phyloP scores from a whole-genome alignment of 257 asterid species.

The Paulownia fortunei region DNA sequence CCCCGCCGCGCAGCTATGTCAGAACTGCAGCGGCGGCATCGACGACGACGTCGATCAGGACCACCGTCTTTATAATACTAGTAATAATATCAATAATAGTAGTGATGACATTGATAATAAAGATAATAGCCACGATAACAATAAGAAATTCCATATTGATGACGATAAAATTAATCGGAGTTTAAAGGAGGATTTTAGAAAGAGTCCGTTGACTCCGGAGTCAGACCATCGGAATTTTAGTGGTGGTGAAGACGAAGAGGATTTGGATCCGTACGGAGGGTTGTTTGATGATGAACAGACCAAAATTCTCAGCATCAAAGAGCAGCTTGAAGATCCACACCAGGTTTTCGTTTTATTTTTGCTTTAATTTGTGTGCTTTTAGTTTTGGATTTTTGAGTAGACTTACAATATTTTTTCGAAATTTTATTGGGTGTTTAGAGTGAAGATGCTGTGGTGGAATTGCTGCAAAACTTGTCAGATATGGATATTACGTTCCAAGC shows the following conservation, averaged over 20 bases:
- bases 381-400: not conserved
- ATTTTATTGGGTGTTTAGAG: slow-evolving; percentile 43
- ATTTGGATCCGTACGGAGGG: slow-evolving; percentile 61
- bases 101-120: slow-evolving; percentile 31
- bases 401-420: not conserved
- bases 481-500: slow-evolving; percentile 92
- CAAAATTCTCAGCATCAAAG: slow-evolving; percentile 66
- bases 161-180: slow-evolving; percentile 27
- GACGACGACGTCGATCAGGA: slow-evolving; percentile 37
- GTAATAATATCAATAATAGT: slow-evolving; percentile 17
- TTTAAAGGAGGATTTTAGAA: slow-evolving; percentile 41
- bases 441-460: slow-evolving; percentile 74
- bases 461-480: slow-evolving; percentile 78
- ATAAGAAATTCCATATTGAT: slow-evolving; percentile 25
- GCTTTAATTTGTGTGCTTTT: not conserved
- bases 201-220: slow-evolving; percentile 78
- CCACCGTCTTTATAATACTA: slow-evolving; percentile 31
- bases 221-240: slow-evolving; percentile 52
- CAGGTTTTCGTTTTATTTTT: slow-evolving; percentile 50
- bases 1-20: slow-evolving; percentile 50
- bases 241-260: slow-evolving; percentile 55
- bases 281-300: slow-evolving; percentile 75
- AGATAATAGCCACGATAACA: slow-evolving; percentile 12
- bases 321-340: slow-evolving; percentile 76
- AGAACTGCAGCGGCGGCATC: slow-evolving; percentile 52